A percentile compares a stretch with the other conserved stretches of the same genome.
Conservation (phyloP, 139 green algal species). For the Micractinium sp. region DNA sequence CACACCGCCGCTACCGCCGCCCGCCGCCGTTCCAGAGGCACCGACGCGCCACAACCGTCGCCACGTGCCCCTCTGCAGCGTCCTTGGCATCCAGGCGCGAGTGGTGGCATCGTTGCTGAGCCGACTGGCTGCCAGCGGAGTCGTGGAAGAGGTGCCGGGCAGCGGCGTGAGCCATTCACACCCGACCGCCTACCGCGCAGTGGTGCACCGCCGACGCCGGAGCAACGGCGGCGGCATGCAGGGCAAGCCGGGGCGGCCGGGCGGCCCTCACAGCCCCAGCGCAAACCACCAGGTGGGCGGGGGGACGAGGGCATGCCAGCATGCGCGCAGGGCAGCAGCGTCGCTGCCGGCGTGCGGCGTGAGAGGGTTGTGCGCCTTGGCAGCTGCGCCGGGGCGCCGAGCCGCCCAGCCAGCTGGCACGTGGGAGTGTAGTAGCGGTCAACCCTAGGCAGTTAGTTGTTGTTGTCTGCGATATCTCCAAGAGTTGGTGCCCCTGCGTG, state of each 20-base stretch:
- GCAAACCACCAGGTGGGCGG: neutral
- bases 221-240: neutral
- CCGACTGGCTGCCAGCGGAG: neutral
- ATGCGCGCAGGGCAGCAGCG: neutral
- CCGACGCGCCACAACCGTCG: neutral
- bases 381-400: too few species aligned
- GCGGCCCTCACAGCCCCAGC: neutral
- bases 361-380: too few species aligned
- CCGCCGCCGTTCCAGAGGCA: neutral
- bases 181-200: neutral
- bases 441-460: too few species aligned
- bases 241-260: neutral
- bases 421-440: too few species aligned
- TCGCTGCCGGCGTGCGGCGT: neutral
- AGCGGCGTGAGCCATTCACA: neutral
- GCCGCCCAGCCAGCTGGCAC: too few species aligned
- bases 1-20: neutral
- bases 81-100: neutral
- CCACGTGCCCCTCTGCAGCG: neutral
- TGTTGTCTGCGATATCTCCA: too few species aligned
- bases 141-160: conserved; percentile 4
- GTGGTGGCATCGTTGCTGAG: neutral
- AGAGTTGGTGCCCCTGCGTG: too few species aligned
- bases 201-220: neutral
- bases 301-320: too few species aligned